phyloP scores from a whole-genome alignment of 805 yeast species.

The Sporopachydermia lactativora region DNA sequence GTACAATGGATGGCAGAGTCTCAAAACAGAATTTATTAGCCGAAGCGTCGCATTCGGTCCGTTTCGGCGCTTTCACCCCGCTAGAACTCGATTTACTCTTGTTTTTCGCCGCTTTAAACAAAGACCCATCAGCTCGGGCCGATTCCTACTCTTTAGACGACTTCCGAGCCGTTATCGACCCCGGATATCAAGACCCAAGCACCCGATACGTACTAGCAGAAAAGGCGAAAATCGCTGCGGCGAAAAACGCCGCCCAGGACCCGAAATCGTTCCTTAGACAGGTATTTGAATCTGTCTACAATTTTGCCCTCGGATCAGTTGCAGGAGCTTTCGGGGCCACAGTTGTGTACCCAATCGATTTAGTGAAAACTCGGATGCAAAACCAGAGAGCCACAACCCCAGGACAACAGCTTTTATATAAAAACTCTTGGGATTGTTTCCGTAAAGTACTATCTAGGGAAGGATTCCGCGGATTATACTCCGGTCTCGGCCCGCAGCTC shows the following conservation, averaged over 20 bases:
- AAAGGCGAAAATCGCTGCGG: slow-evolving; percentile 21
- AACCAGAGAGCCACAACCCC: slow-evolving; percentile 64
- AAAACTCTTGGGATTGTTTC: slow-evolving; percentile 78
- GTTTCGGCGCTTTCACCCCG: slow-evolving; percentile 27
- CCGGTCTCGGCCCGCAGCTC: slow-evolving; percentile 88
- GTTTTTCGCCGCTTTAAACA: slow-evolving; percentile 22
- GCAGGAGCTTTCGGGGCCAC: slow-evolving; percentile 99
- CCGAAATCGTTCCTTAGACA: slow-evolving; percentile 32
- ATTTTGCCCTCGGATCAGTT: slow-evolving; percentile 79
- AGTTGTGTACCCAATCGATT: slow-evolving; percentile 90
- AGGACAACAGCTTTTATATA: slow-evolving; percentile 36
- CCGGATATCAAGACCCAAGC: slow-evolving; percentile 26
- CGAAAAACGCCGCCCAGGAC: slow-evolving; percentile 22
- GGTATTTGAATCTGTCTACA: slow-evolving; percentile 76
- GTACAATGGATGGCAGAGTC: slow-evolving; percentile 21
- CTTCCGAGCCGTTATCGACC: slow-evolving; percentile 27
- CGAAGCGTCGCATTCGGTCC: slow-evolving; percentile 24
- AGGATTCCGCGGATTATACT: slow-evolving; percentile 75
- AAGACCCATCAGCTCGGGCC: slow-evolving; percentile 3
- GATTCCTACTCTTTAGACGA: slow-evolving; percentile 18
- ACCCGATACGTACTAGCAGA: slow-evolving; percentile 16
- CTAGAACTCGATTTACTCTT: slow-evolving; percentile 28
- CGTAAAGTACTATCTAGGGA: slow-evolving; percentile 60
- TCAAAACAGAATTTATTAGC: slow-evolving; percentile 22
- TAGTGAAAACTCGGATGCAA: slow-evolving; percentile 95